Percentiles rank a stretch among this genome's conserved stretches.
phyloP scores from a whole-genome alignment of 257 asterid genomes.

The Solanum clarkiae region DNA sequence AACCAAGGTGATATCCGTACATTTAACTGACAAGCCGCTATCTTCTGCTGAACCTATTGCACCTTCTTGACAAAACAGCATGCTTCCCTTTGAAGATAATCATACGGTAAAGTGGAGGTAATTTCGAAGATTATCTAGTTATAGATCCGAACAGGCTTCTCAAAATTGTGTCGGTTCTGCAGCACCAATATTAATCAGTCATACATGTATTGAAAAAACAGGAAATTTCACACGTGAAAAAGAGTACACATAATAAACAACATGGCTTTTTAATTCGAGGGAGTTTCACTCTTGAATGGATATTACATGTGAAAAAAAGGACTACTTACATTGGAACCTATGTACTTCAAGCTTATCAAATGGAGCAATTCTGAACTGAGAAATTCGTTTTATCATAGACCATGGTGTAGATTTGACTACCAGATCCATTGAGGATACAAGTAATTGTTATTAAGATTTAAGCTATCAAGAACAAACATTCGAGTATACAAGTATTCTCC shows the following conservation, averaged over 20 bases:
- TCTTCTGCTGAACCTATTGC: not conserved
- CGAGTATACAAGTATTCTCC: not conserved
- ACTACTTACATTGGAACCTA: not conserved
- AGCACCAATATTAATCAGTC: conserved; percentile 1
- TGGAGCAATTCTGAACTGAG: not conserved
- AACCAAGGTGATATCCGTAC: not conserved
- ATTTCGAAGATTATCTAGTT: conserved; percentile 19
- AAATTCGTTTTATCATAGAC: not conserved
- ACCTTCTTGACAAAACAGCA: not conserved
- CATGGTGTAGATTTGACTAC: not conserved
- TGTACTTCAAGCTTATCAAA: not conserved
- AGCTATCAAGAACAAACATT: not conserved
- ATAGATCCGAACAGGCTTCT: conserved; percentile 66
- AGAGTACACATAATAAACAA: not conserved
- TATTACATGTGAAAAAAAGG: not conserved
- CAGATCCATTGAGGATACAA: not conserved
- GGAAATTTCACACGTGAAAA: not conserved
- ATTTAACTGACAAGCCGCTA: not conserved
- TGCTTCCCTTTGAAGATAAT: not conserved
- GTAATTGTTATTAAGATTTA: not conserved
- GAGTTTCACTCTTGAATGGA: not conserved
- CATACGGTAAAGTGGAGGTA: conserved; percentile 1
- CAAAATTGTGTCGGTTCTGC: conserved; percentile 65
- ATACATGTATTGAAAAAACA: not conserved
- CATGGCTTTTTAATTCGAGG: not conserved